Base-by-base conservation (phyloP, 805 yeast genomes). In the Debaryomyces castellii region DNA sequence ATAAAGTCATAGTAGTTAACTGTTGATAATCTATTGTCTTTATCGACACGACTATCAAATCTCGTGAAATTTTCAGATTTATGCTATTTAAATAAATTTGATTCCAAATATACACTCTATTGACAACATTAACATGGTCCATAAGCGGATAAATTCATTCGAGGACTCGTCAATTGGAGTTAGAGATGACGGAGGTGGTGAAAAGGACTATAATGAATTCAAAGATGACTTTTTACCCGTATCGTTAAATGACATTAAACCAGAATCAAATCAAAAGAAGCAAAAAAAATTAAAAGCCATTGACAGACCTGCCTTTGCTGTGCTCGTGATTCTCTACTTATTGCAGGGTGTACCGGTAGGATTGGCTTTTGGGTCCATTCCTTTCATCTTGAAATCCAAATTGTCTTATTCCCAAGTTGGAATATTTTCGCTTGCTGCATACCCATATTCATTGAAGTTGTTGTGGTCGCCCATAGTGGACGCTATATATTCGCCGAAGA, bases 261-360 rank as follows among this genome's bases (percentile, higher is more conserved):
- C 22, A 25, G 27, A 24, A 11, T 18, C 27, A 14, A 39, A 43
- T 21, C 18, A 40, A 6, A 32, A 36, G 9, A 23, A 18, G 14
- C 17, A 16, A 7, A 36, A 41, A 22, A 37, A 38, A 7, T 44
- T 41, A 47, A 46, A 40, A 36, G 47, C 41, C 14, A 52, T 49
- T 12, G 98, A 91, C 58, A 67, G 88, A 45, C 85, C 85, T 11
- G 88, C 90, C 46, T 94, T 92, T 61, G 66, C 76, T 35, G 73
- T 92, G 5, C 69, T 92, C 46, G 83, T 89, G 5, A 58, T 87
- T 5, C 69, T 94, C 27, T 94, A 94, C 61, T 69, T 90, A 40
- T 75, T 91, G 5, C 99, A 94, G 63, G 99, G 99, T n/a, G 82
- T 94, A 5, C 99, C 99, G 0, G 95, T 91, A 11, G 99, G 99